Base-by-base conservation (phyloP, 2,329 filamentous ascomycete species). In the Sphaerulina vaccinii region DNA sequence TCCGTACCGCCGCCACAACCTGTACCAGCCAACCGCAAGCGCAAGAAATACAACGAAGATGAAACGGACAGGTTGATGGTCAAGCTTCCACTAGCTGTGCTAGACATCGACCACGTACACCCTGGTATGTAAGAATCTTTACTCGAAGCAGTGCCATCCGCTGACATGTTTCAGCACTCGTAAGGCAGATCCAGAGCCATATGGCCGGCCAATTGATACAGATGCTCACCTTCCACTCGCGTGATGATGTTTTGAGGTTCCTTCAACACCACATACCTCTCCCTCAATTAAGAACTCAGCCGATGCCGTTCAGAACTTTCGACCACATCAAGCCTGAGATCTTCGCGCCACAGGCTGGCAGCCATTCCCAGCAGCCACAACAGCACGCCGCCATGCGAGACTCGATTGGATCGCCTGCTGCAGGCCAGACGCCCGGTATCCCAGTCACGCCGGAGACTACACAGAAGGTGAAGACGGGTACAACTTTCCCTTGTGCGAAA, bases 21-120 rank as follows among this genome's bases (percentile, higher is more conserved):
- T 29, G 15, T 36, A 7, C 6, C 16, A 22, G 4, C 16, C 19
- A 19, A 24, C 5, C 10, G 15, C 24, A 40, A 49, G 27, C 24
- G 36, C 8, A 18, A 40, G 13, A 21, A 10, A 19, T 9, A 27
- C 16, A 36, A 41, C 10, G 45, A 49, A 9, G 24, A 33, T 16
- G 27, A 40, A 18, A 16, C 10, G 5, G 10, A 16, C 23, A 39
- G 18, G 10, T 13, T 41, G 21, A 49, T 41, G 37, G 45, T 49
- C 15, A 49, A 15, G 22, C 23, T 41, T 13, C 45, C 45, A 18
- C 23, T 41, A 24, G 35, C 35, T 6, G 45, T 49, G 6, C 24
- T 41, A 8, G 45, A 49, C 36, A 39, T 33, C 35, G 32, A 49
- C 21, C 36, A 49, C 19, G 36, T 49, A 15, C 45, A 49, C 13